These are phyloP conservation scores for Gamsiella multidivaricata DNA, from an alignment of 192 early-diverging fungal genomes.

Conservation along the genomic window DNA sequence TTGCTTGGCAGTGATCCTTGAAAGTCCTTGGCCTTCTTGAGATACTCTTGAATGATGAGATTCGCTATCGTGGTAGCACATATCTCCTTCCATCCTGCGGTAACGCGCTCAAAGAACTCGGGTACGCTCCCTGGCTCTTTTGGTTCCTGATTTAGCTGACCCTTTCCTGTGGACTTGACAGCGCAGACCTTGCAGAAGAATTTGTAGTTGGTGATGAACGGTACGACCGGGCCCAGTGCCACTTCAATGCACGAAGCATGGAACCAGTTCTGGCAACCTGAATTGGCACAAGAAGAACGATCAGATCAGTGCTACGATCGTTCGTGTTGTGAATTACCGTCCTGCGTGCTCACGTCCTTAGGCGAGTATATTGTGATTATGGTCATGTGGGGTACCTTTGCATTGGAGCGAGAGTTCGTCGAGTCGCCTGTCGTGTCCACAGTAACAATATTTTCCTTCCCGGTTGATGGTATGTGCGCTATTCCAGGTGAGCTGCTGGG, in stretches of 20 bases:
- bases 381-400: constrained; percentile 54
- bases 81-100: constrained; percentile 76
- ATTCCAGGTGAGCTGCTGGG: constrained; percentile 64
- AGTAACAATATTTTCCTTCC: constrained; percentile 76
- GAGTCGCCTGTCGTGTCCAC: constrained; percentile 69
- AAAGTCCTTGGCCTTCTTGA: constrained; percentile 33
- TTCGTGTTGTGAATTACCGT: not conserved
- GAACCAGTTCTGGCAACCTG: constrained; percentile 75
- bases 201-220: constrained; percentile 73
- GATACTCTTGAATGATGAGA: constrained; percentile 63
- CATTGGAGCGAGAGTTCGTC: constrained; percentile 68
- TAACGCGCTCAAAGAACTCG: constrained; percentile 65
- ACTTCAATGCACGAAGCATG: constrained; percentile 65
- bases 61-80: constrained; percentile 72
- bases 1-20: constrained; percentile 50
- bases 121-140: constrained; percentile 32
- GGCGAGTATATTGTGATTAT: too few relatives aligned
- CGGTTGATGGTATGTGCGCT: constrained; percentile 68
- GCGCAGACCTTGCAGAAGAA: constrained; percentile 65
- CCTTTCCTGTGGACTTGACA: constrained; percentile 38
- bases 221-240: constrained; percentile 55
- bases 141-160: constrained; percentile 24
- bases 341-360: too few relatives aligned
- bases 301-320: not conserved
- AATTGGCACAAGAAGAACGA: not conserved